Evolutionary conservation across 257 asterid genomes (phyloP).

Genomic region (Penstemon davidsonii): DNA sequence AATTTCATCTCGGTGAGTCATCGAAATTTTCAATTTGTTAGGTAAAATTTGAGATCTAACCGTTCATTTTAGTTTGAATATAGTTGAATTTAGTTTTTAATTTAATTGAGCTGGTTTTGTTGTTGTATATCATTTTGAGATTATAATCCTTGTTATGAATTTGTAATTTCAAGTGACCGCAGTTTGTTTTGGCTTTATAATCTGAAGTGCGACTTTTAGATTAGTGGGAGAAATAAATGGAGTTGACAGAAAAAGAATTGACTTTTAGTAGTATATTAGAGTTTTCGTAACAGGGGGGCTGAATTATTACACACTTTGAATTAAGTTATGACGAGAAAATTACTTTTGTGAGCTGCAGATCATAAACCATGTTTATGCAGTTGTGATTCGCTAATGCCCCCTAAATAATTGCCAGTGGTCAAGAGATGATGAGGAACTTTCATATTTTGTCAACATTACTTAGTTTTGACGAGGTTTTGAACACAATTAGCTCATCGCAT

Average conservation of each 20-base stretch:
- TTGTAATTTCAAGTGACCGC: too few species aligned
- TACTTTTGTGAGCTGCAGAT: background rate
- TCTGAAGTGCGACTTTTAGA: too few species aligned
- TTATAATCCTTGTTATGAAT: too few species aligned
- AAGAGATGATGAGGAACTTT: background rate
- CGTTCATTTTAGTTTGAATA: background rate
- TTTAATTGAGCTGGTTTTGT: background rate
- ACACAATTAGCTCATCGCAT: background rate
- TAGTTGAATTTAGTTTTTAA: constrained; percentile 7
- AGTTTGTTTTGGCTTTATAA: too few species aligned
- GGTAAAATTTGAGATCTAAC: constrained; percentile 12
- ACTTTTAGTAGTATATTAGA: background rate
- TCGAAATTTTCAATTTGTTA: background rate
- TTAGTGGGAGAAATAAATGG: too few species aligned
- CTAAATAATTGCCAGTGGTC: background rate
- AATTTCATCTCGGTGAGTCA: constrained; percentile 84
- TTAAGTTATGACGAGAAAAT: background rate
- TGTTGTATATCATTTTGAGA: background rate
- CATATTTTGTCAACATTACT: background rate
- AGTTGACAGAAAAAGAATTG: too few species aligned
- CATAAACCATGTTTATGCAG: background rate
- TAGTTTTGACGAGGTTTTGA: constrained; percentile 10
- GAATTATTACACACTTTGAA: constrained; percentile 1
- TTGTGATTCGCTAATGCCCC: background rate
- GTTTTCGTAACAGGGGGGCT: background rate